These are phyloP conservation scores for Nothomitra cinnamomea DNA, from an alignment of 2,329 filamentous ascomycete genomes.

Conservation along the genomic window DNA sequence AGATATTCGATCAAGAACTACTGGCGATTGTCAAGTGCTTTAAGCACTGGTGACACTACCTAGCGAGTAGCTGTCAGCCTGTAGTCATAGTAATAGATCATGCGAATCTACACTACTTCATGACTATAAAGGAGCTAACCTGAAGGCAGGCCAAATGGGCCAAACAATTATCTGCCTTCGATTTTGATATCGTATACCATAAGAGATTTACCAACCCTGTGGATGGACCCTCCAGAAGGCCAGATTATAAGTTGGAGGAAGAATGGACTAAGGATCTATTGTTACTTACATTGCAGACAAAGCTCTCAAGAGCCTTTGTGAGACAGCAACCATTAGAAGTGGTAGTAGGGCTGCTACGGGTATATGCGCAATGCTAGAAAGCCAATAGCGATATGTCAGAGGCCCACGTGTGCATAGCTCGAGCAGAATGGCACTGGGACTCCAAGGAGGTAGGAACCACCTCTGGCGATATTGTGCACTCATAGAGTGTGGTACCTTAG, in stretches of 20 bases:
- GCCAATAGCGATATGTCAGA: not conserved
- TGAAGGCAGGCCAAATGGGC: constrained; percentile 14
- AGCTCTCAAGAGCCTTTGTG: not conserved
- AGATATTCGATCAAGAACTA: constrained; percentile 6
- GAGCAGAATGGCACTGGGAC: too few relatives aligned
- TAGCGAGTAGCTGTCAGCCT: constrained; percentile 8
- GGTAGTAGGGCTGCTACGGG: too few relatives aligned
- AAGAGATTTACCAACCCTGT: constrained; percentile 10
- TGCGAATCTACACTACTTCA: constrained; percentile 18
- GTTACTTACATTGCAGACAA: constrained; percentile 1
- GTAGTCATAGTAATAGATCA: constrained; percentile 13
- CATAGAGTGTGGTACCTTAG: too few relatives aligned
- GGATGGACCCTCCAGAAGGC: constrained; percentile 10
- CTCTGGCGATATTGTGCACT: too few relatives aligned
- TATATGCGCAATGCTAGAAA: not conserved
- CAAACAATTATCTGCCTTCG: constrained; percentile 12
- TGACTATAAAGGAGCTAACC: constrained; percentile 14
- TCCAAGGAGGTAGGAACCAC: not conserved
- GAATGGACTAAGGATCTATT: not conserved
- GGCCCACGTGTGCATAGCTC: too few relatives aligned
- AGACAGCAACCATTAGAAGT: too few relatives aligned
- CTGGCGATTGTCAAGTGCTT: constrained; percentile 13
- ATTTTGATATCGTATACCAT: constrained; percentile 15
- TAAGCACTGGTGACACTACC: constrained; percentile 15
- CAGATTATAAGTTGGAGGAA: constrained; percentile 5